Base-by-base conservation (phyloP, 1,284 basidiomycete species). In the Erythrobasidium hasegawianum region DNA sequence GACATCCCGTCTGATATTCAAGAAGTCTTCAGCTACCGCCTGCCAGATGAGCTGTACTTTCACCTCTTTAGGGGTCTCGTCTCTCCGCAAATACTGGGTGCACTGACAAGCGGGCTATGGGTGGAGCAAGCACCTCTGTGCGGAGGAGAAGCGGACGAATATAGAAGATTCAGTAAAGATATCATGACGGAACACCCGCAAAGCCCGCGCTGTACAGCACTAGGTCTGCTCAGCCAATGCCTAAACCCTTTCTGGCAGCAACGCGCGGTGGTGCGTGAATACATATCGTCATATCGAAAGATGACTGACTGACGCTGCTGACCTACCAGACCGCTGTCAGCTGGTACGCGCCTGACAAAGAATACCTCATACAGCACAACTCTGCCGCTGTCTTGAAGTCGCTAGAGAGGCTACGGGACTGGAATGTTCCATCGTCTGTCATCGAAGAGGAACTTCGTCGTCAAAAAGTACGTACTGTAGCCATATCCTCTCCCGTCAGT, bases 1-100 rank as follows among this genome's bases (percentile, higher is more conserved):
- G 95, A 97, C 72, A 86, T 98, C 40, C 95, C 95, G 0, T 78
- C 81, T 50, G 95, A 98, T 79, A 81, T 99, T 41, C 89, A 96
- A 76, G 93, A 97, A 59, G 88, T 98, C 71, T 98, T 97, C 80
- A 96, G 93, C 2, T 83, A 90, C 76, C 87, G 92, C 41, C 82
- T 99, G 16, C 95, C 96, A 0, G 95, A 98, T 78, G 94, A 98
- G 76, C 83, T 97, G 67, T 97, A 95, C 80, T 95, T 88, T 78
- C 95, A 97, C 77, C 83, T 98, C 67, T 97, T 93, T 52, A 86
- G 92, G 16, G 95, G 95, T 5, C 83, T 98, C 27, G 79, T 97
- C 65, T 86, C 87, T 13, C 88, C 92, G 0, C 88, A 89, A 71
- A 86, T 92, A 9, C 84, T 98, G 16, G 87, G 92, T 24, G 95